Percentiles rank a stretch among this genome's conserved stretches.
Evolutionary conservation across 1,284 basidiomycete genomes (phyloP).

Genomic region (Cerrena zonata): DNA sequence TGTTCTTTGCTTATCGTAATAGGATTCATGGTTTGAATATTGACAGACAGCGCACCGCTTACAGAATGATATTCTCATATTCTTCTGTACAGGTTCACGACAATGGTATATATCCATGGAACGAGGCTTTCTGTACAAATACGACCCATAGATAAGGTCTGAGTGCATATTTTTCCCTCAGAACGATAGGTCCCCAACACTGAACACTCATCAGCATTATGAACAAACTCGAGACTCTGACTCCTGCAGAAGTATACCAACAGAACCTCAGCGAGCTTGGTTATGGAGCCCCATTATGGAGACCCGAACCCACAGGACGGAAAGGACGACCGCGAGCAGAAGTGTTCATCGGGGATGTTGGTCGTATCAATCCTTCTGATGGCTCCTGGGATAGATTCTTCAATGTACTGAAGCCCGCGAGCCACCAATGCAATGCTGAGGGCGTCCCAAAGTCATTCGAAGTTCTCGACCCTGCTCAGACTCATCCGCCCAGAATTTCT

Average conservation of each 20-base stretch:
- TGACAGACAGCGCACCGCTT: too few relatives aligned
- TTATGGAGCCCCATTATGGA: conserved; percentile 21
- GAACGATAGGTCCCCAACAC: too few relatives aligned
- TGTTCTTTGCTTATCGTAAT: too few relatives aligned
- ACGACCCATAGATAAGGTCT: too few relatives aligned
- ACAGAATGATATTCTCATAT: too few relatives aligned
- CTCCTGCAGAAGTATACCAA: conserved; percentile 20
- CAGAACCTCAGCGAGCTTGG: conserved; percentile 12
- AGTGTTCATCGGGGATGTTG: conserved; percentile 21
- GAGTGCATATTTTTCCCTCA: too few relatives aligned
- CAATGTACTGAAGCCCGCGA: conserved; percentile 8
- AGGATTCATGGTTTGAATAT: too few relatives aligned
- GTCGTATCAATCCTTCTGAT: conserved; percentile 12
- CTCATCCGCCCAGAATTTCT: not conserved
- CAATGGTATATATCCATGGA: too few relatives aligned
- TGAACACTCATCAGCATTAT: too few relatives aligned
- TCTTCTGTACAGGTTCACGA: too few relatives aligned
- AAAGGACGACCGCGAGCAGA: conserved; percentile 4
- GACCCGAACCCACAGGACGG: conserved; percentile 14
- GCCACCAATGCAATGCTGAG: conserved; percentile 4
- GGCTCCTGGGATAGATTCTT: conserved; percentile 19
- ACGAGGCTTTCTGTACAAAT: too few relatives aligned
- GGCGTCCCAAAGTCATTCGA: conserved; percentile 9
- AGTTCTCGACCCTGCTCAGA: conserved; percentile 4
- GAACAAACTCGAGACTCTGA: too few relatives aligned